Base-by-base conservation (phyloP, 2,329 filamentous ascomycete species). In the Aspergillus aculeatus region DNA sequence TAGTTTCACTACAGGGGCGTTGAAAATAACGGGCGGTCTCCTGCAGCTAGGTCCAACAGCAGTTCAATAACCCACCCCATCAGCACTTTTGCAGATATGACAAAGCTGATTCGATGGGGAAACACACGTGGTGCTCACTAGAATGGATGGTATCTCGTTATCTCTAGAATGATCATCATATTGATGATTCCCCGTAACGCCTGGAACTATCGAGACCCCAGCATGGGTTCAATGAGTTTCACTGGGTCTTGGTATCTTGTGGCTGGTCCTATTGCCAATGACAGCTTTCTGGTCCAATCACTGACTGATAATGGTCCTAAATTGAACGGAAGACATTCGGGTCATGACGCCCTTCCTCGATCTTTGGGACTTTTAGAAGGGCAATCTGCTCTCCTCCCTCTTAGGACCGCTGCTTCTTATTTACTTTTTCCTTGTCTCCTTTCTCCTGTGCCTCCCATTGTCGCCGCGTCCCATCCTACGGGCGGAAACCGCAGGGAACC, bases 1-100 rank as follows among this genome's bases (percentile, higher is more conserved):
- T 41, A 66, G 72, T 75, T 72, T 58, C 72, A 75, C 73, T 48
- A 58, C 72, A 70, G 68, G 68, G 66, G 68, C 69, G 69, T 71
- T 71, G 66, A 56, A 64, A 58, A 66, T 63, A 74, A 74, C 71
- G 71, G 71, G 58, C 68, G 68, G 68, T 62, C 61, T 70, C 64
- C 66, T 74, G 72, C 72, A 73, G 68, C 65, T 63, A 54, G 23
- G 57, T 47, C 60, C 63, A 69, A 69, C 64, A 55, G 50, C 55
- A 44, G 50, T 26, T 51, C 50, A 35, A 47, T 48, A 35, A 52
- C 10, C 48, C 54, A 52, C 16, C 48, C 54, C 61, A 26, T 55
- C 23, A 35, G 16, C 19, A 47, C 5, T 14, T 44, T 23, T 35
- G 29, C 41, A 55, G 24, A 44, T 31, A 48, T 55, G 44, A 29